Evolutionary conservation across 768 basidiomycete genomes (phyloP).

Genomic region (Leccinellum albellum): DNA sequence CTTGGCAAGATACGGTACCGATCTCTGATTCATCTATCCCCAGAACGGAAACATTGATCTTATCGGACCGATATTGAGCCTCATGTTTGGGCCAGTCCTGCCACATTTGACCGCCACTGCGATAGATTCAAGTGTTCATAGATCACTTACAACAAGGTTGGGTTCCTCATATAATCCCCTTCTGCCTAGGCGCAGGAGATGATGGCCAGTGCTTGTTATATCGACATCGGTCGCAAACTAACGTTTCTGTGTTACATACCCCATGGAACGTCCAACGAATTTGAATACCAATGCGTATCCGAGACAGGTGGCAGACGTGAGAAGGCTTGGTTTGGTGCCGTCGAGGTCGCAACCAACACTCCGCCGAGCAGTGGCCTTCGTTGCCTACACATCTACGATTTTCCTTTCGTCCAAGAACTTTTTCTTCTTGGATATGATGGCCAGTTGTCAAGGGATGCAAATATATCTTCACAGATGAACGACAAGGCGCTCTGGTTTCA

Average conservation of each 20-base stretch:
- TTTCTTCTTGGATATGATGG: background rate
- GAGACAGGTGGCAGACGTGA: background rate
- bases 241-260: background rate
- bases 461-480: background rate
- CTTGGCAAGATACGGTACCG: background rate
- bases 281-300: background rate
- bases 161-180: background rate
- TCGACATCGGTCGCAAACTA: background rate
- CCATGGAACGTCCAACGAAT: background rate
- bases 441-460: constrained; percentile 1
- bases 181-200: background rate
- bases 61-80: background rate
- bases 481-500: background rate
- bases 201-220: background rate
- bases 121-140: background rate
- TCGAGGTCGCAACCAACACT: background rate
- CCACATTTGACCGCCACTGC: background rate
- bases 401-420: background rate
- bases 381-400: background rate
- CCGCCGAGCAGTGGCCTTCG: background rate
- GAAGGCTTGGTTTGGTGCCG: background rate
- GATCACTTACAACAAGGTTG: background rate
- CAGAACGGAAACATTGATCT: background rate
- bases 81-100: background rate
- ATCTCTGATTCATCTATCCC: background rate